These are phyloP conservation scores for Gossypium longicalyx DNA, from an alignment of 345 rosid species.

Conservation along the genomic window DNA sequence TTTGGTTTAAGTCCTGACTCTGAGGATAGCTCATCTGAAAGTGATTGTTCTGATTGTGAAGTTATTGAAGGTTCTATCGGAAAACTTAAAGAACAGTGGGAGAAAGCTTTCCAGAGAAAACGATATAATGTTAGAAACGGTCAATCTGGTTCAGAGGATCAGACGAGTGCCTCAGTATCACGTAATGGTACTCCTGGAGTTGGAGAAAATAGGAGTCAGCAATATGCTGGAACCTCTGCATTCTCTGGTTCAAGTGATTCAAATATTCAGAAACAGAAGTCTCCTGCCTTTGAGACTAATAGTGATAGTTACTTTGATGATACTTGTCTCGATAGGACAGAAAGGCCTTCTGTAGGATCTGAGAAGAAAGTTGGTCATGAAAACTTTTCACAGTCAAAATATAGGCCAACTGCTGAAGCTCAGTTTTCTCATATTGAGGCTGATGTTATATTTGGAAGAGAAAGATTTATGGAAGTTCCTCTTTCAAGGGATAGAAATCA, in stretches of 20 bases:
- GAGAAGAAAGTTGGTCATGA: background rate
- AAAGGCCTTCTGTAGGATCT: slow-evolving; percentile 3
- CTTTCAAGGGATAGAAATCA: slow-evolving; percentile 1
- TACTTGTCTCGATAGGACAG: background rate
- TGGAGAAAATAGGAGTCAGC: slow-evolving; percentile 23
- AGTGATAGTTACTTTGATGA: background rate
- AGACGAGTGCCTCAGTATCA: slow-evolving; percentile 28
- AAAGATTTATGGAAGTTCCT: slow-evolving; percentile 11
- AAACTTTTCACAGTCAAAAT: slow-evolving; percentile 9
- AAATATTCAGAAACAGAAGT: slow-evolving; percentile 5
- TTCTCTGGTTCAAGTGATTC: slow-evolving; percentile 24
- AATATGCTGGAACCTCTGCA: slow-evolving; percentile 23
- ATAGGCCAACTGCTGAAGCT: slow-evolving; percentile 6
- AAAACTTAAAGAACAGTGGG: slow-evolving; percentile 63
- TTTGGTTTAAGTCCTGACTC: slow-evolving; percentile 47
- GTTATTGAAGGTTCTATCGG: slow-evolving; percentile 53
- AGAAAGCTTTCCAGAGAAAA: slow-evolving; percentile 45
- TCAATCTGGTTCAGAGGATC: slow-evolving; percentile 28
- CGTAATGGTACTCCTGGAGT: slow-evolving; percentile 22
- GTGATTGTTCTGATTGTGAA: slow-evolving; percentile 71
- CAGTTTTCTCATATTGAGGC: background rate
- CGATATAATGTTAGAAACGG: slow-evolving; percentile 29
- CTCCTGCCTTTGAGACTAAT: slow-evolving; percentile 6
- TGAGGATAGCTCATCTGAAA: slow-evolving; percentile 35
- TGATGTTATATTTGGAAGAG: slow-evolving; percentile 14